A percentile compares a stretch with the other conserved stretches of the same genome.
Evolutionary conservation across 306 rosid genomes (phyloP).

Genomic region (Cajanus cajan): DNA sequence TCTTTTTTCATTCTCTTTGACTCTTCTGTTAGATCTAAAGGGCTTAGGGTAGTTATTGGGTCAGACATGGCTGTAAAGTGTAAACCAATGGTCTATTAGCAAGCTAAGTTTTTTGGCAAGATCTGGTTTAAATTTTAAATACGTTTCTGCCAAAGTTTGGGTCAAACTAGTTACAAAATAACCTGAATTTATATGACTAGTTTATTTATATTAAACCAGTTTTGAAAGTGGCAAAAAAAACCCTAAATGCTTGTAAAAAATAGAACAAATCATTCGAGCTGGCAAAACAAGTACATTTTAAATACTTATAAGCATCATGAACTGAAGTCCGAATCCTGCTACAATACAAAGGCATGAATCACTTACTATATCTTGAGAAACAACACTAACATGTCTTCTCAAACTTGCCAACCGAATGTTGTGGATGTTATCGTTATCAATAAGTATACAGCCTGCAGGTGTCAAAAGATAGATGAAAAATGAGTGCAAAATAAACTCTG

Average conservation of each 20-base stretch:
- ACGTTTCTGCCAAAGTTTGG: neutral
- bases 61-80: neutral
- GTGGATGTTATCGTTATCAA: constrained; percentile 63
- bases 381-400: constrained; percentile 74
- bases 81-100: neutral
- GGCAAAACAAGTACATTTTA: neutral
- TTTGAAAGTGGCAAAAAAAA: neutral
- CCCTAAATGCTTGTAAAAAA: neutral
- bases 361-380: constrained; percentile 90
- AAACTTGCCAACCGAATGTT: constrained; percentile 57
- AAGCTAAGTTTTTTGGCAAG: neutral
- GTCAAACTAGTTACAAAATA: neutral
- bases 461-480: constrained; percentile 23
- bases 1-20: neutral
- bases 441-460: constrained; percentile 59
- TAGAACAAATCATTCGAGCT: neutral
- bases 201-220: neutral
- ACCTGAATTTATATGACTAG: neutral
- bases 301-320: constrained; percentile 10
- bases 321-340: neutral
- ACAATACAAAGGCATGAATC: constrained; percentile 9
- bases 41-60: neutral
- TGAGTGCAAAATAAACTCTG: constrained; percentile 14
- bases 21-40: neutral
- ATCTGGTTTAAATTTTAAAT: neutral